Conservation (phyloP, 306 rosid genomes). For the Citrullus amarus region DNA sequence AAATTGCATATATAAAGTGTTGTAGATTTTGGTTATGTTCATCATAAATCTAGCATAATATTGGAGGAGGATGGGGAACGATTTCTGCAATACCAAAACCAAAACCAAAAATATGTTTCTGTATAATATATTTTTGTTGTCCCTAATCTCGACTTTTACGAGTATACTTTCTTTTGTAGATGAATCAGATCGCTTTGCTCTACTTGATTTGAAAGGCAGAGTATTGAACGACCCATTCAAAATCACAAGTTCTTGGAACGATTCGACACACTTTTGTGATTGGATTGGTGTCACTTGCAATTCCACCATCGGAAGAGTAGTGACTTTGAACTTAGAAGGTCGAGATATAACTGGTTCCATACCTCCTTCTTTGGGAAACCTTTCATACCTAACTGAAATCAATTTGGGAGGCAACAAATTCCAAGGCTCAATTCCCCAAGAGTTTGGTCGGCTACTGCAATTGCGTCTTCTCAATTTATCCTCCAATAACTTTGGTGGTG, state of each 20-base stretch:
- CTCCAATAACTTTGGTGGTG: not conserved
- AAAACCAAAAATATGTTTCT: not conserved
- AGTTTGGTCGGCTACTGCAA: slow-evolving; percentile 13
- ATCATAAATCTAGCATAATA: not conserved
- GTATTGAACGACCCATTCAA: slow-evolving; percentile 15
- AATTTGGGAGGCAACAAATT: slow-evolving; percentile 12
- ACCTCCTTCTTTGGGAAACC: slow-evolving; percentile 24
- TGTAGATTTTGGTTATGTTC: not conserved
- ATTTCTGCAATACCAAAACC: not conserved
- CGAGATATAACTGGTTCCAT: slow-evolving; percentile 11
- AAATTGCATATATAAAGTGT: too few species aligned
- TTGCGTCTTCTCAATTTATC: slow-evolving; percentile 12
- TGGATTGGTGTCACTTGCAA: slow-evolving; percentile 28
- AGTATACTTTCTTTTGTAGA: not conserved
- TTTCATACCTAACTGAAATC: slow-evolving; percentile 19
- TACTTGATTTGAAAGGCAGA: slow-evolving; percentile 21
- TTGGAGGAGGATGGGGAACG: not conserved
- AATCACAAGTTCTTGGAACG: slow-evolving; percentile 29
- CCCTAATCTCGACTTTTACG: not conserved
- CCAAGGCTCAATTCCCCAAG: slow-evolving; percentile 21
- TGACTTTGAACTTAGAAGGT: slow-evolving; percentile 8
- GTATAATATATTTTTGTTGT: not conserved
- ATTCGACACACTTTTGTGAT: slow-evolving; percentile 17
- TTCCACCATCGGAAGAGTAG: slow-evolving; percentile 5
- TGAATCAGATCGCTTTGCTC: slow-evolving; percentile 19